A percentile compares a stretch with the other conserved stretches of the same genome.
Conservation (phyloP, 2,329 filamentous ascomycete genomes). For the Hypoxylon sp. region DNA sequence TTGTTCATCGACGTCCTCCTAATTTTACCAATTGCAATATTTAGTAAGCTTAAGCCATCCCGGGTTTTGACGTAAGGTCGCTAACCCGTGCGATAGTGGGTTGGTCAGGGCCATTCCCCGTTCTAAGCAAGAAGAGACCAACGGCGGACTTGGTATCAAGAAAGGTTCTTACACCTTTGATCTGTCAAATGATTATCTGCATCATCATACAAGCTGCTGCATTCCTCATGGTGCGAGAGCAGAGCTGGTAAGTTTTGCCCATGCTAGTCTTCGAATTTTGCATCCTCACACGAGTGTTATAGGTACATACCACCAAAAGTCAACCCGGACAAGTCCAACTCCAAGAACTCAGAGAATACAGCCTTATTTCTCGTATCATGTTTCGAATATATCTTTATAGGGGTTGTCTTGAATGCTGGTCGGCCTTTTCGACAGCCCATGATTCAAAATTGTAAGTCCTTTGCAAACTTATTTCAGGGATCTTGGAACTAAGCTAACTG, state of each 20-base stretch:
- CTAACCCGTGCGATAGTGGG: constrained; percentile 68
- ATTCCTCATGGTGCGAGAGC: constrained; percentile 77
- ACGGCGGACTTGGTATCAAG: constrained; percentile 91
- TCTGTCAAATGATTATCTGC: constrained; percentile 87
- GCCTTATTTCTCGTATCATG: constrained; percentile 88
- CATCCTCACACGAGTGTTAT: constrained; percentile 11
- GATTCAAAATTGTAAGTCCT: constrained; percentile 75
- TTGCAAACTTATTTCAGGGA: neutral
- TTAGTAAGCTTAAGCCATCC: constrained; percentile 71
- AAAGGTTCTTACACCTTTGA: constrained; percentile 87
- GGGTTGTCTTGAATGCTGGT: constrained; percentile 89
- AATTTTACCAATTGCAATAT: constrained; percentile 95
- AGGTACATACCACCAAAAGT: constrained; percentile 83
- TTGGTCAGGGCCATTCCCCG: constrained; percentile 86
- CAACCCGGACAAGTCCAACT: constrained; percentile 81
- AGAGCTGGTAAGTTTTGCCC: constrained; percentile 72
- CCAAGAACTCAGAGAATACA: constrained; percentile 93
- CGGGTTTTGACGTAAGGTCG: constrained; percentile 9
- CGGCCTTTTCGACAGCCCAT: constrained; percentile 86
- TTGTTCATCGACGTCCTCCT: constrained; percentile 92
- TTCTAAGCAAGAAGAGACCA: constrained; percentile 82
- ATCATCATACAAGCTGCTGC: constrained; percentile 78
- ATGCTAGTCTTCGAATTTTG: neutral
- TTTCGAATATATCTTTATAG: constrained; percentile 93
- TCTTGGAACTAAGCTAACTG: constrained; percentile 35